Base-by-base conservation (phyloP, 2,329 filamentous ascomycete species). In the Cadophora sp. region DNA sequence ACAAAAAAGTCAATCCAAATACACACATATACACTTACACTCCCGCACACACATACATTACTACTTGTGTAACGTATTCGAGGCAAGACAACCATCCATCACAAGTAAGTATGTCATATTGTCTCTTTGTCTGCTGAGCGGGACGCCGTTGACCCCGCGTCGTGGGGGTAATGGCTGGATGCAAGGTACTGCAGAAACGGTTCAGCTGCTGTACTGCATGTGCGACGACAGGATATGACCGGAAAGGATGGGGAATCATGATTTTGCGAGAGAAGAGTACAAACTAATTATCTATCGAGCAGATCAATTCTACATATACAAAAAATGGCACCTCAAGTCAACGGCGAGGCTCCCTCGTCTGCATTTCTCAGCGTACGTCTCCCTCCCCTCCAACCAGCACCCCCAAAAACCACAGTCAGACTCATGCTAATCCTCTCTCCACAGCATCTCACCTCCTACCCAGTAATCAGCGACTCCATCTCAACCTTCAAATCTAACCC, bases 401-500 rank as follows among this genome's bases (percentile, higher is more conserved):
- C 59, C 64, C 34, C 59, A 55, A 43, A 22, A 43, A 22, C n/a
- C 53, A 26, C 40, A 48, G 67, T 75, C 70, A 67, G 60, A 9
- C 37, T 16, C 37, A 16, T 40, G 14, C 12, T 40, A 16, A 40
- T 12, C 37, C 37, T 3, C 37, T 16, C 56, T 43, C 34, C 37
- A 31, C 14, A 97, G 93, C 94, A 97, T 79, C 86, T 97, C 71
- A 85, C 89, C 75, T 91, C 90, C 73, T 97, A 97, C 81, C 95
- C 95, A 50, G 81, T 97, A 73, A 87, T 97, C 78, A 88, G 88
- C 77, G 93, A 97, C 80, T 84, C 89, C 76, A 88, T 97, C 80
- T 83, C 87, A 69, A 89, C 88, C 77, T 91, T 97, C 86, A 92
- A 94, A 81, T 84, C 87, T 77, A 93, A 95, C 82, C 90, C 92